Evolutionary conservation across 176 grass and related monocot genomes (phyloP), one percentile per base, ranked within the genome.

Genomic region (Eragrostis nindensis): DNA sequence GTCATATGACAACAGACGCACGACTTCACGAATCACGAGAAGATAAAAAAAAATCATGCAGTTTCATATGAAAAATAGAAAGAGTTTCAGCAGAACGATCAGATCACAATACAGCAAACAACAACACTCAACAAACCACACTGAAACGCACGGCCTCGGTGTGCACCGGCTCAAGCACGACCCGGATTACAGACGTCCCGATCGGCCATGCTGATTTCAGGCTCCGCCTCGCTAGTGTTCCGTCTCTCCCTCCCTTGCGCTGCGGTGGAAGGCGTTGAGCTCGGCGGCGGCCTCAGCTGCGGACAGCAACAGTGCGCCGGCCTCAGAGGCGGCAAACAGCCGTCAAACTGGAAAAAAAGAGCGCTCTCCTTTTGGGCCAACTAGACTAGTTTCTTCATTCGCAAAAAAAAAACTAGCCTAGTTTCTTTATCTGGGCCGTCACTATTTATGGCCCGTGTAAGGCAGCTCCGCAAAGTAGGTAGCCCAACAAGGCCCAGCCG

Each of bases 271-370:
- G 11, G 57, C 45, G 46, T 72, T 56, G 66, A 85, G 74, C 74
- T 85, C 83, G 54, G 32, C 30, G 53, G 65, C 54, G 29, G 82
- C 75, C 66, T 85, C 75, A 30, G 67, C 44, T 10, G 44, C 46
- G 36, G 21, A 32, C 32, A 73, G 24, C 12, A 79, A 19, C 36
- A 85, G 13, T 11, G 67, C 67, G 56, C 22, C 57, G 45, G 24
- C 67, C 19, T 63, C 44, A 1, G 19, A n/a, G 29, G 42, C 65
- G 6, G 74, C 74, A 60, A 74, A 74, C n/a, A n/a, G n/a, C n/a
- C n/a, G n/a, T n/a, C n/a, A n/a, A n/a, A n/a, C n/a, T n/a, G n/a
- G n/a, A n/a, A n/a, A n/a, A n/a, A n/a, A n/a, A n/a, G n/a, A n/a
- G 65, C 27, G 24, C 54, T 29, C 73, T 11, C 53, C 36, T 73